Base-by-base conservation (phyloP, 805 yeast species). In the Blastobotrys muscicola region DNA sequence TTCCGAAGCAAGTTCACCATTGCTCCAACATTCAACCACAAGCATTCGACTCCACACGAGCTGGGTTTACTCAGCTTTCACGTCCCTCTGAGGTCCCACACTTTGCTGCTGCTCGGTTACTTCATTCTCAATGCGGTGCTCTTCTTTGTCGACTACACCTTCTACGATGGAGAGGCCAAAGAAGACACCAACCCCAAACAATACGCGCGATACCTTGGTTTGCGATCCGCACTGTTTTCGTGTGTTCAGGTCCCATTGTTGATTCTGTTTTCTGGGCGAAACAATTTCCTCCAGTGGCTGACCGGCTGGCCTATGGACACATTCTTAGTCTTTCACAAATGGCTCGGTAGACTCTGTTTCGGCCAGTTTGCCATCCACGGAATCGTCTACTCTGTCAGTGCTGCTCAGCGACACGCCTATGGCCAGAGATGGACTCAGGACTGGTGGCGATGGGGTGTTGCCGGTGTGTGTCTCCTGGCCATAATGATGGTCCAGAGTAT, bases 191-290 rank as follows among this genome's bases (percentile, higher is more conserved):
- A 20, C 26, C 6, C 26, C 6, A 20, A 20, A 20, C 26, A 20
- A 6, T 20, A 20, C 6, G 3, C 14, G 3, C 5, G 11, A 5
- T 36, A 7, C 11, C 9, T 12, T 2, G 72, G 69, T 5, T 85
- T 62, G 10, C 57, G 75, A 54, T 43, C 65, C 1, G 62, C 59
- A 6, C 49, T 56, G 36, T 43, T 55, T 3, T 78, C 79, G 62
- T 62, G 71, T 44, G 85, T 65, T 4, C 64, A 75, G 56, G 42
- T 66, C 0, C 64, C 61, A 8, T 46, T 60, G 34, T 43, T 57
- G 3, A 79, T 80, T 61, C 62, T 73, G 45, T 90, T 84, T 63
- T 78, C 71, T 3, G 81, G 82, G 29, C 67, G 92, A 53, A 85
- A 84, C 59, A 84, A 82, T 54, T 75, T 85, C 14, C 66, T 84